Evolutionary conservation across 2,329 filamentous ascomycete genomes (phyloP).

Genomic region (Drechmeria coniospora): DNA sequence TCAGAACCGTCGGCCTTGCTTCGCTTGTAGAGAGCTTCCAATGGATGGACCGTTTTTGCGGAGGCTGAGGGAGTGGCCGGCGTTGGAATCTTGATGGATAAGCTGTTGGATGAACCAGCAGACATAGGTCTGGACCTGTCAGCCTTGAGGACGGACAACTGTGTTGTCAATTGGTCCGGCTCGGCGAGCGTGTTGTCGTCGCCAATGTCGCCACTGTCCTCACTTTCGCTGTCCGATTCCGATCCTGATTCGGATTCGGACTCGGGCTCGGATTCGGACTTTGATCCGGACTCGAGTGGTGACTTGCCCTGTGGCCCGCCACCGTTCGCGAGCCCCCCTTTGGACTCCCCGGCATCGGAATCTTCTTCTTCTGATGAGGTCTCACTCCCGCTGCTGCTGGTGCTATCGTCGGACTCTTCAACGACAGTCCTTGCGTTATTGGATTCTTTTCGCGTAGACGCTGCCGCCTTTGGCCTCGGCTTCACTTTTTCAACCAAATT

Average conservation of each 20-base stretch:
- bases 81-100: slow-evolving; percentile 40
- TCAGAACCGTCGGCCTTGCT: slow-evolving; percentile 32
- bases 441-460: slow-evolving; percentile 8
- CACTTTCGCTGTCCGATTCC: slow-evolving; percentile 5
- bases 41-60: slow-evolving; percentile 58
- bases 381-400: slow-evolving; percentile 25
- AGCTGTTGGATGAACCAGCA: slow-evolving; percentile 30
- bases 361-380: slow-evolving; percentile 18
- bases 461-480: slow-evolving; percentile 14
- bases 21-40: slow-evolving; percentile 85
- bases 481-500: slow-evolving; percentile 52
- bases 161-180: slow-evolving; percentile 8
- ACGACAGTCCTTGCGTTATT: slow-evolving; percentile 7
- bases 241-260: background rate
- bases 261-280: background rate
- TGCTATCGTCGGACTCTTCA: slow-evolving; percentile 17
- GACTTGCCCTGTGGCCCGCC: too few relatives aligned
- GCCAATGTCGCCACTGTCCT: slow-evolving; percentile 4
- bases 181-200: slow-evolving; percentile 7
- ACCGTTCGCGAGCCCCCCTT: too few relatives aligned
- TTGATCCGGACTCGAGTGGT: background rate
- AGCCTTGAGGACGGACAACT: slow-evolving; percentile 11
- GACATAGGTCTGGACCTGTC: slow-evolving; percentile 29
- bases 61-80: slow-evolving; percentile 29
- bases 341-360: slow-evolving; percentile 10